Percentiles rank a stretch among this genome's conserved stretches.
These are phyloP conservation scores for Lactarius deliciosus DNA, from an alignment of 768 basidiomycete genomes.

Conservation along the genomic window DNA sequence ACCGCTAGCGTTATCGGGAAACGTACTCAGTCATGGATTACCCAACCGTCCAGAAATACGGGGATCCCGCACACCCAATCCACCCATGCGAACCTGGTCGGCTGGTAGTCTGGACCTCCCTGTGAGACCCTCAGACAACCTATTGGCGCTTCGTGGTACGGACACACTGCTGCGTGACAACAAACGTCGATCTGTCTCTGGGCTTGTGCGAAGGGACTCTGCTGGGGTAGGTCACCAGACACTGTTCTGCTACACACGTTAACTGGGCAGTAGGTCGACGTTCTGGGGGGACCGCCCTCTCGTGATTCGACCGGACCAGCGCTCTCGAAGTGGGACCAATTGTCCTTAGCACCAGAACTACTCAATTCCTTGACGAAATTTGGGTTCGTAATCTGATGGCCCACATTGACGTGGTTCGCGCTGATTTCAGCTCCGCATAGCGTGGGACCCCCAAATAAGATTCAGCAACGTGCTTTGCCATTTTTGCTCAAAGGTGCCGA, in stretches of 20 bases:
- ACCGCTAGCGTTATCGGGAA: slow-evolving; percentile 40
- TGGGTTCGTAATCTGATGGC: slow-evolving; percentile 58
- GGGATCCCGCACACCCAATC: slow-evolving; percentile 59
- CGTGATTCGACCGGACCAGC: slow-evolving; percentile 71
- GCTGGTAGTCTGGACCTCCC: slow-evolving; percentile 77
- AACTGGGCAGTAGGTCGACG: slow-evolving; percentile 44
- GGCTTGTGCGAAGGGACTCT: slow-evolving; percentile 72
- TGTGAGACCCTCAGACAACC: slow-evolving; percentile 49
- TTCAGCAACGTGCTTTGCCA: slow-evolving; percentile 94
- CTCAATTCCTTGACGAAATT: slow-evolving; percentile 89
- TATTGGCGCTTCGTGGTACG: slow-evolving; percentile 39
- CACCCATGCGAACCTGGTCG: slow-evolving; percentile 83
- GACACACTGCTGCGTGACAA: slow-evolving; percentile 58
- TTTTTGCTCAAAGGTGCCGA: slow-evolving; percentile 93
- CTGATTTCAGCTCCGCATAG: slow-evolving; percentile 41
- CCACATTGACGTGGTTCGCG: slow-evolving; percentile 15
- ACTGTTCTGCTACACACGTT: slow-evolving; percentile 20
- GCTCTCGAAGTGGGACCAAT: slow-evolving; percentile 95
- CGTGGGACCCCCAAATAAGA: slow-evolving; percentile 97
- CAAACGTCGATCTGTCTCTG: slow-evolving; percentile 74
- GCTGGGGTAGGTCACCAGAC: slow-evolving; percentile 53
- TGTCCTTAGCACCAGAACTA: slow-evolving; percentile 81
- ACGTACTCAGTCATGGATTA: slow-evolving; percentile 56
- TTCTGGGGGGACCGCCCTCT: slow-evolving; percentile 50
- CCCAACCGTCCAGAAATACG: slow-evolving; percentile 67